Conservation (phyloP, 225 moss, liverwort and hornwort species). For the Polytrichum formosum region DNA sequence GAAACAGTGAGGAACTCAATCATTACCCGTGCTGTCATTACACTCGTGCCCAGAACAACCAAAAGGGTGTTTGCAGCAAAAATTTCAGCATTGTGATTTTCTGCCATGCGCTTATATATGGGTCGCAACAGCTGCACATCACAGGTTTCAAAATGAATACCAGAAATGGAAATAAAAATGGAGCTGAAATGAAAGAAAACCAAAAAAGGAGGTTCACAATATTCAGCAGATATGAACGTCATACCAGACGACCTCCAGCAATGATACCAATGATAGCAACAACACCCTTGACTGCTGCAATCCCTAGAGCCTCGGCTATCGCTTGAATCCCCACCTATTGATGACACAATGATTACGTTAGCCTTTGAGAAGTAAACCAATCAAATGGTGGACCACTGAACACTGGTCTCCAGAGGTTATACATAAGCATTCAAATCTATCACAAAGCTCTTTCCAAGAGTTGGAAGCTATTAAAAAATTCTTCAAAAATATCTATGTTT, state of each 20-base stretch:
- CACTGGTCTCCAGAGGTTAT: too few species aligned
- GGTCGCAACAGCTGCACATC: slow-evolving; percentile 77
- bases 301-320: slow-evolving; percentile 75
- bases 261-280: slow-evolving; percentile 86
- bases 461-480: too few species aligned
- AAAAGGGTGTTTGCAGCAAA: slow-evolving; percentile 91
- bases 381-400: too few species aligned
- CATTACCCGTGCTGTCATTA: slow-evolving; percentile 86
- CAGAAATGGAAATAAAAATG: not conserved
- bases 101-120: slow-evolving; percentile 92
- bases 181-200: not conserved
- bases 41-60: slow-evolving; percentile 84
- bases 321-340: slow-evolving; percentile 79
- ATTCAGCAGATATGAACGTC: slow-evolving; percentile 3
- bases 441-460: too few species aligned
- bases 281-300: slow-evolving; percentile 77
- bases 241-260: slow-evolving; percentile 88
- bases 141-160: not conserved
- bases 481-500: too few species aligned
- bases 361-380: not conserved
- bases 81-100: slow-evolving; percentile 89
- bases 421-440: too few species aligned
- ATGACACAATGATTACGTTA: slow-evolving; percentile 6
- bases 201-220: not conserved
- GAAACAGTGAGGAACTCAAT: slow-evolving; percentile 5